Percentiles rank a stretch among this genome's conserved stretches.
phyloP scores from a whole-genome alignment of 306 rosid species.

The Benincasa hispida region DNA sequence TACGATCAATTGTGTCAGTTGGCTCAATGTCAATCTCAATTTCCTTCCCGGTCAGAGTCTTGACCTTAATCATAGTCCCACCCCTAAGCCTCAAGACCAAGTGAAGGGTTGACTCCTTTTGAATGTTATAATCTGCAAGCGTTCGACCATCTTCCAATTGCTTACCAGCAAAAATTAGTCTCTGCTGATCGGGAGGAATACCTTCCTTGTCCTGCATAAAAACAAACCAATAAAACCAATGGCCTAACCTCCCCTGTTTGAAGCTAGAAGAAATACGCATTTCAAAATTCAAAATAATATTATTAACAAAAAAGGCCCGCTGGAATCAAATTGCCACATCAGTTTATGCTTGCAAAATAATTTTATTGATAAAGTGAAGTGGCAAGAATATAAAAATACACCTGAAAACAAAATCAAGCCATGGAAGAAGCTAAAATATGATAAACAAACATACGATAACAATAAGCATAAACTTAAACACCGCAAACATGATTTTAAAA shows the following conservation, averaged over 20 bases:
- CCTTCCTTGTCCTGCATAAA: constrained; percentile 88
- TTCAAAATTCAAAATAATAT: neutral
- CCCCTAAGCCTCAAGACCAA: constrained; percentile 93
- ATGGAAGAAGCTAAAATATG: neutral
- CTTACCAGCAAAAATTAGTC: constrained; percentile 95
- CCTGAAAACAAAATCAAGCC: neutral
- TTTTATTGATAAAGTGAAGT: neutral
- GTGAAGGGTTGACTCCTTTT: constrained; percentile 96
- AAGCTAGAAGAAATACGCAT: neutral
- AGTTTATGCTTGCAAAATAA: neutral
- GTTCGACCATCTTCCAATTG: constrained; percentile 97
- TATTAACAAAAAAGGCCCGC: neutral
- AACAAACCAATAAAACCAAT: neutral
- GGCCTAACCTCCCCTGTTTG: neutral
- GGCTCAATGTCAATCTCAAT: constrained; percentile 96
- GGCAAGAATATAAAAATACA: neutral
- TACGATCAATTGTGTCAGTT: constrained; percentile 83
- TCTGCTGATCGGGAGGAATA: constrained; percentile 92
- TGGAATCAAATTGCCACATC: neutral
- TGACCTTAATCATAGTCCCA: constrained; percentile 98
- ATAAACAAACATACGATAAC: neutral
- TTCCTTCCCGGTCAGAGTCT: constrained; percentile 95
- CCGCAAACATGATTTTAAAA: neutral
- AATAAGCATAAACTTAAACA: neutral
- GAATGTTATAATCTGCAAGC: constrained; percentile 91